Percentiles rank a stretch among this genome's conserved stretches.
Evolutionary conservation across 352 stramenopile genomes (phyloP).

Genomic region (Phytophthora colocasiae): DNA sequence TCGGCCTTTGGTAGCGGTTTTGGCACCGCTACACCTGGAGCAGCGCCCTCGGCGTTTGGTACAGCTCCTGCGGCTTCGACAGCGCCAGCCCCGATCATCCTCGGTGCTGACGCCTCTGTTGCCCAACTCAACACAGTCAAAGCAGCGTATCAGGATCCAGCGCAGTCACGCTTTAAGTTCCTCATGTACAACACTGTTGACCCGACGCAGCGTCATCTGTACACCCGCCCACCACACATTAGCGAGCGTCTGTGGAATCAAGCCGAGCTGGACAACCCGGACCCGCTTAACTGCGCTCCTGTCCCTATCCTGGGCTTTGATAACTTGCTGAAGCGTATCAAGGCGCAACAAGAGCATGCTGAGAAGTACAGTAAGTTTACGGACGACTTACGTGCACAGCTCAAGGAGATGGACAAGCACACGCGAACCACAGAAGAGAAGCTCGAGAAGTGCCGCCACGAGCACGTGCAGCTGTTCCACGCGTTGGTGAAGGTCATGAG

Average conservation of each 20-base stretch:
- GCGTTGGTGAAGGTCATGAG: conserved; percentile 89
- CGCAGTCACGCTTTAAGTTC: conserved; percentile 90
- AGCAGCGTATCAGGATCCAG: conserved; percentile 82
- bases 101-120: conserved; percentile 75
- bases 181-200: conserved; percentile 92
- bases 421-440: conserved; percentile 86
- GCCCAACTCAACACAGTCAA: conserved; percentile 86
- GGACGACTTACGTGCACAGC: conserved; percentile 71
- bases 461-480: conserved; percentile 88
- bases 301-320: conserved; percentile 82
- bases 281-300: conserved; percentile 80
- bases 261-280: conserved; percentile 86
- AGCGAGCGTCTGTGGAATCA: conserved; percentile 89
- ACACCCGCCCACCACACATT: conserved; percentile 79
- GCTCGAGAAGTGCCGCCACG: conserved; percentile 83
- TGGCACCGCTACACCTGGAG: conserved; percentile 30
- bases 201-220: conserved; percentile 81
- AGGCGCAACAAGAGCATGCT: conserved; percentile 81
- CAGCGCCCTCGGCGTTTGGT: conserved; percentile 38
- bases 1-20: conserved; percentile 48
- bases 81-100: conserved; percentile 73
- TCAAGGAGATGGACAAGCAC: conserved; percentile 86
- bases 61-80: conserved; percentile 41
- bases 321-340: conserved; percentile 83
- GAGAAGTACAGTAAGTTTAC: conserved; percentile 87